Conservation (phyloP, 371 early-diverging fungal species). For the Mortierella sp. region DNA sequence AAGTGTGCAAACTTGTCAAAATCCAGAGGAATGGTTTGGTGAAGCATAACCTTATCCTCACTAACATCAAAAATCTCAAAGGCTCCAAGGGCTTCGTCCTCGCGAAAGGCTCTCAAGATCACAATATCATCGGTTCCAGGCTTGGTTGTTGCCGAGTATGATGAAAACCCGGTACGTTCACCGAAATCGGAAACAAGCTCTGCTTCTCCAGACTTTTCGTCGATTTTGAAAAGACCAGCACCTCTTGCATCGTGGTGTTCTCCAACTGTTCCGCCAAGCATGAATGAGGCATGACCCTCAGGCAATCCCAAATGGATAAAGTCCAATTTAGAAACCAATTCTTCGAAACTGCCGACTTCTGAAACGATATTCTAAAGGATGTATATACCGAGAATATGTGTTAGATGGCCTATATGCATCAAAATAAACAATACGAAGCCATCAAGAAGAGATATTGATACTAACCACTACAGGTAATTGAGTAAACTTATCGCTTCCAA, state of each 20-base stretch:
- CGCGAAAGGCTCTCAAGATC: slow-evolving; percentile 36
- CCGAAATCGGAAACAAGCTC: slow-evolving; percentile 32
- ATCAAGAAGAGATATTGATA: not conserved
- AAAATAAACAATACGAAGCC: not conserved
- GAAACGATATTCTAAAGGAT: slow-evolving; percentile 17
- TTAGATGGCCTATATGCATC: not conserved
- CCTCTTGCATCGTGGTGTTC: slow-evolving; percentile 48
- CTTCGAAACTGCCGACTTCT: slow-evolving; percentile 22
- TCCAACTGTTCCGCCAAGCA: slow-evolving; percentile 46
- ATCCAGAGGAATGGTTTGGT: slow-evolving; percentile 24
- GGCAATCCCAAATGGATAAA: slow-evolving; percentile 30
- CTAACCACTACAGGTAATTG: slow-evolving; percentile 27
- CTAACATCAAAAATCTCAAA: slow-evolving; percentile 35
- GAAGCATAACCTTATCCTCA: slow-evolving; percentile 10
- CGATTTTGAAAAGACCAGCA: slow-evolving; percentile 28
- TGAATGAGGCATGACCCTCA: slow-evolving; percentile 36
- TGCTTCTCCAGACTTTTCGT: slow-evolving; percentile 24
- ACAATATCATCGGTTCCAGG: slow-evolving; percentile 46
- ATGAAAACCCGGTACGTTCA: slow-evolving; percentile 46
- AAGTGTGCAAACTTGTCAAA: slow-evolving; percentile 40
- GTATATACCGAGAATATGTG: not conserved
- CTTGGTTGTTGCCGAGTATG: slow-evolving; percentile 34
- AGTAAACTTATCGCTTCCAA: slow-evolving; percentile 37
- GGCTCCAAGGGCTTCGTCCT: slow-evolving; percentile 21
- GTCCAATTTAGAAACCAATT: slow-evolving; percentile 26